Conservation (phyloP, 2,329 filamentous ascomycete species). For the Hortaea werneckii region DNA sequence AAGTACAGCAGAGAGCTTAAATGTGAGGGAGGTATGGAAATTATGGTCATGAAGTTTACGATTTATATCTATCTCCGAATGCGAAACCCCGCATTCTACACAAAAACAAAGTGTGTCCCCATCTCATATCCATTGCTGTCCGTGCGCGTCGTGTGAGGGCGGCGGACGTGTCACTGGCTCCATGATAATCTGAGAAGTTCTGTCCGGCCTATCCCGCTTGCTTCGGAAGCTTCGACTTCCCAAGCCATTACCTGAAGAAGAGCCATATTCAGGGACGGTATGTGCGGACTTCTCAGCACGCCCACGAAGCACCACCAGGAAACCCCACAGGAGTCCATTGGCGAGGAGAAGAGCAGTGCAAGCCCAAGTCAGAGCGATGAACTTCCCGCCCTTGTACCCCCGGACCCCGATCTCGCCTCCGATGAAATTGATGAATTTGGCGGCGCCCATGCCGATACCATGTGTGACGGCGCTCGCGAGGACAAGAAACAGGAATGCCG, state of each 20-base stretch:
- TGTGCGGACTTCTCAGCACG: neutral
- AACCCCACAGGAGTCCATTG: slow-evolving; percentile 10
- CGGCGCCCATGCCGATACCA: slow-evolving; percentile 47
- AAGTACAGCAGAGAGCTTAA: neutral
- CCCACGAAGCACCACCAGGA: slow-evolving; percentile 1
- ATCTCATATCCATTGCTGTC: neutral
- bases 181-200: slow-evolving; percentile 4
- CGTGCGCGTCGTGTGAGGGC: neutral
- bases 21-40: no score
- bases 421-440: slow-evolving; percentile 43
- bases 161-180: neutral
- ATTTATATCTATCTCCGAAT: no score
- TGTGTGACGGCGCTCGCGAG: slow-evolving; percentile 66
- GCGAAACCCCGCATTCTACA: no score
- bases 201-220: slow-evolving; percentile 3
- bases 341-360: slow-evolving; percentile 30
- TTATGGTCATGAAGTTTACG: no score
- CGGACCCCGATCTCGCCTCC: slow-evolving; percentile 40
- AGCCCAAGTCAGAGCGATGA: slow-evolving; percentile 51
- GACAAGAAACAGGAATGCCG: slow-evolving; percentile 50
- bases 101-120: no score
- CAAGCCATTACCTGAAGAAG: neutral
- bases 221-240: neutral
- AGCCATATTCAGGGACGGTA: neutral
- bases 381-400: slow-evolving; percentile 43